A percentile compares a stretch with the other conserved stretches of the same genome.
phyloP scores from a whole-genome alignment of 768 basidiomycete species.

The Astraeus odoratus region DNA sequence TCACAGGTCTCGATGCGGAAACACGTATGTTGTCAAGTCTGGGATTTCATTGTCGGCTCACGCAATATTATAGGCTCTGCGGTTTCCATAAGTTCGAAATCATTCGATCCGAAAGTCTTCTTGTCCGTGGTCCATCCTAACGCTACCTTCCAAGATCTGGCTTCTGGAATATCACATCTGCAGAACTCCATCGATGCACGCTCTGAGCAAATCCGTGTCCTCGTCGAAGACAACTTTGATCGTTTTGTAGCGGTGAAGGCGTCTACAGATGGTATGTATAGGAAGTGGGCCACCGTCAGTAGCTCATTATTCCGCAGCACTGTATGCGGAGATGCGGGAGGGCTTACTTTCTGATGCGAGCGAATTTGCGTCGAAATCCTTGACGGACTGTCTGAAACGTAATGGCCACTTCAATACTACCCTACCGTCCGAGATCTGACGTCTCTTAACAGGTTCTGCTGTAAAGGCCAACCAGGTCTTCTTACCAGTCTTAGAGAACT shows the following conservation, averaged over 20 bases:
- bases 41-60: constrained; percentile 6
- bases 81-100: constrained; percentile 83
- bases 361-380: constrained; percentile 77
- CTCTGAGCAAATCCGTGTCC: constrained; percentile 87
- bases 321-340: constrained; percentile 91
- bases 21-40: constrained; percentile 48
- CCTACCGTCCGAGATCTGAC: constrained; percentile 3
- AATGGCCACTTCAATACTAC: constrained; percentile 13
- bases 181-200: constrained; percentile 79
- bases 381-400: constrained; percentile 86
- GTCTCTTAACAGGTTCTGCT: constrained; percentile 57
- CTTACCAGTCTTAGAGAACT: constrained; percentile 91
- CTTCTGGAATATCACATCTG: constrained; percentile 66
- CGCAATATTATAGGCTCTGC: constrained; percentile 51
- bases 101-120: constrained; percentile 94
- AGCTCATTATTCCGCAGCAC: constrained; percentile 40
- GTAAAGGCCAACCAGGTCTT: constrained; percentile 94
- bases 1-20: constrained; percentile 68
- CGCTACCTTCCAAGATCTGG: constrained; percentile 89
- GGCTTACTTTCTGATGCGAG: constrained; percentile 68
- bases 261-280: constrained; percentile 77
- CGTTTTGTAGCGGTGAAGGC: constrained; percentile 96
- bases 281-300: not conserved
- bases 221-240: constrained; percentile 98
- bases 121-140: constrained; percentile 89